A percentile compares a stretch with the other conserved stretches of the same genome.
These are phyloP conservation scores for Boletellus ananas DNA, from an alignment of 768 basidiomycete genomes.

Conservation along the genomic window DNA sequence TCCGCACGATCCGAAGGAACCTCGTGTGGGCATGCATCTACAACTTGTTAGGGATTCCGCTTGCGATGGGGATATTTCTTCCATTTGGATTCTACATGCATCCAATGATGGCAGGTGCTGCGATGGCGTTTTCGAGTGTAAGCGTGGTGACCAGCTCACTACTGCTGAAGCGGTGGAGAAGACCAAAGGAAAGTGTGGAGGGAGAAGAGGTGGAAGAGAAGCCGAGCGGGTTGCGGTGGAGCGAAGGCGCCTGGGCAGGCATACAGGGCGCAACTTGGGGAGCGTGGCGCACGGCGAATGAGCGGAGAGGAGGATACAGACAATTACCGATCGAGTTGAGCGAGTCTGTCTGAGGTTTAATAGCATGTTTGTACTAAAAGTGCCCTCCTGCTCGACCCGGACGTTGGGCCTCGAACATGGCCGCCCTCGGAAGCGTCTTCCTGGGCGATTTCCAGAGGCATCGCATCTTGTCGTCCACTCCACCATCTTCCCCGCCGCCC, in stretches of 20 bases:
- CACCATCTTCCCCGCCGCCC: slow-evolving; percentile 44
- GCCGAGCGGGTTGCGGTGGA: slow-evolving; percentile 21
- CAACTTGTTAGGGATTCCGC: slow-evolving; percentile 89
- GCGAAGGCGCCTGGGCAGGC: slow-evolving; percentile 31
- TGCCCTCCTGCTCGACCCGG: background rate
- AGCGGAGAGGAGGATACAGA: slow-evolving; percentile 54
- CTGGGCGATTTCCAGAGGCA: slow-evolving; percentile 72
- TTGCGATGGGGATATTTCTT: slow-evolving; percentile 96
- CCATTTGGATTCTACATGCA: slow-evolving; percentile 91
- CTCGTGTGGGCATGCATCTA: slow-evolving; percentile 96
- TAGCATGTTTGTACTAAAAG: background rate
- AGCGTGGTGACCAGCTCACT: slow-evolving; percentile 91
- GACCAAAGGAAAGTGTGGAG: slow-evolving; percentile 67
- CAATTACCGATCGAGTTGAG: slow-evolving; percentile 70
- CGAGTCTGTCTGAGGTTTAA: slow-evolving; percentile 25
- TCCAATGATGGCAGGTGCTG: slow-evolving; percentile 97
- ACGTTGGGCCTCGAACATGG: slow-evolving; percentile 32
- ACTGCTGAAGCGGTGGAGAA: slow-evolving; percentile 78
- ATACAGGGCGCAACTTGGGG: slow-evolving; percentile 41
- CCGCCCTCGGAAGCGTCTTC: slow-evolving; percentile 73
- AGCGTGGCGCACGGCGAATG: slow-evolving; percentile 47
- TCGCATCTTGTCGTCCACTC: slow-evolving; percentile 57
- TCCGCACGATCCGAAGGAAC: slow-evolving; percentile 87
- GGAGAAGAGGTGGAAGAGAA: slow-evolving; percentile 40
- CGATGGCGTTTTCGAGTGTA: slow-evolving; percentile 97